Base-by-base conservation (phyloP, 2,329 filamentous ascomycete species). In the Fusarium beomiforme region DNA sequence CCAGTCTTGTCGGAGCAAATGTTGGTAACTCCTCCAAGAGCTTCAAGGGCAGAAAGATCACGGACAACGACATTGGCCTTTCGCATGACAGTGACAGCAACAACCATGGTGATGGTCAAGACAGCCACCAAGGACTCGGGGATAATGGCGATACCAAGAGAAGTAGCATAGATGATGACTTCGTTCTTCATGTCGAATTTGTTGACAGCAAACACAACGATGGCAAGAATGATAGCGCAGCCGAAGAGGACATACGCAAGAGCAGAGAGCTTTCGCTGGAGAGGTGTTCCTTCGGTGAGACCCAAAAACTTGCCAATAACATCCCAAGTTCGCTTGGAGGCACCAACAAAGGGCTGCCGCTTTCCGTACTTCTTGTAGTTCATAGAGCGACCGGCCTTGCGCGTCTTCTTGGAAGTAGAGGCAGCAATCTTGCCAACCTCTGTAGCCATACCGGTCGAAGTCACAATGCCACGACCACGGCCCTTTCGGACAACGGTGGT, bases 211-310 rank as follows among this genome's bases (percentile, higher is more conserved):
- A 89, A 89, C 14, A 89, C 87, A 44, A 89, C 84, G 60, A 89
- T 83, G 31, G 87, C 87, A 31, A 89, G 81, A 23, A 88, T 76
- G 14, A 89, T 78, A n/a, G 87, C 93, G 66, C 92, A 90, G 49
- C 87, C 90, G 77, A 95, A 94, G 5, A 96, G 88, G 11, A 92
- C 83, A 61, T 94, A 91, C 14, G 93, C 93, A 65, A 96, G 86
- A 74, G 92, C 92, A 65, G 91, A 92, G 54, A 96, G 84, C 80
- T 93, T 94, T 70, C 91, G 88, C 81, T 95, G 92, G 51, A 96
- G 84, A 6, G 93, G 93, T 4, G 93, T 96, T 33, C 93, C 93
- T 65, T 90, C 85, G 7, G 85, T 87, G 29, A 89, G 77, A 51
- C 87, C 89, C 57, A 91, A 84, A 73, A 91, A 89, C 78, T 88